Conservation (phyloP, 2,329 filamentous ascomycete species). For the Sporothrix protearum region DNA sequence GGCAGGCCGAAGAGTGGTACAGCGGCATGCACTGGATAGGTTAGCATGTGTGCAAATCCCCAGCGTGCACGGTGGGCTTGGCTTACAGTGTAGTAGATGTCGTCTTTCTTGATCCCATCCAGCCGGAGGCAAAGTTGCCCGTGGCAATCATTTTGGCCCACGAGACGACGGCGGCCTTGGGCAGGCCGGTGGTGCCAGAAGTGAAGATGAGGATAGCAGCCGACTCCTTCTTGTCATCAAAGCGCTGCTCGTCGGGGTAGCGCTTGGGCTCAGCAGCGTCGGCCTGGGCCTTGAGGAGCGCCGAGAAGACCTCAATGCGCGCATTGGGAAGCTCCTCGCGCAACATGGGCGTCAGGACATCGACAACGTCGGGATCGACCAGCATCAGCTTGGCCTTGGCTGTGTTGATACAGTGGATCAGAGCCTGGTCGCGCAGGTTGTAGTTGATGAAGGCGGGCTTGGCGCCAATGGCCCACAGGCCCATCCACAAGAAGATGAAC, state of each 20-base stretch:
- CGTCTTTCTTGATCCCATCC: constrained; percentile 58
- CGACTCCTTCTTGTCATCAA: constrained; percentile 48
- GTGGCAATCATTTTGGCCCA: constrained; percentile 63
- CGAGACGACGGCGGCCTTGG: constrained; percentile 74
- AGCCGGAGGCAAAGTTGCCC: constrained; percentile 50
- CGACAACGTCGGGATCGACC: constrained; percentile 60
- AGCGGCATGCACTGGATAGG: constrained; percentile 71
- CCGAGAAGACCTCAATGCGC: constrained; percentile 59
- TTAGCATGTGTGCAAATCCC: background rate
- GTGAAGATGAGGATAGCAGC: constrained; percentile 79
- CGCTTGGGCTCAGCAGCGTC: constrained; percentile 50
- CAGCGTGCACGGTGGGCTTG: no score
- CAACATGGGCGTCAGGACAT: constrained; percentile 57
- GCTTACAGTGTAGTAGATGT: constrained; percentile 71
- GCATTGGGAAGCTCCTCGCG: constrained; percentile 48
- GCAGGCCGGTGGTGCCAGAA: constrained; percentile 78
- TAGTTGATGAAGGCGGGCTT: constrained; percentile 86
- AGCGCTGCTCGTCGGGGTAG: constrained; percentile 55
- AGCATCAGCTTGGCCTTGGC: constrained; percentile 65
- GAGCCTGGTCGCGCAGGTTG: constrained; percentile 67
- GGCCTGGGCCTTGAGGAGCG: constrained; percentile 55
- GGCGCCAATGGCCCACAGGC: constrained; percentile 78
- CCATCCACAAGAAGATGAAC: constrained; percentile 72
- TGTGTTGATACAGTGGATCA: constrained; percentile 70
- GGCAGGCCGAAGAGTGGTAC: constrained; percentile 75